Conservation (phyloP, 2,329 filamentous ascomycete species). For the Pseudocercospora vitis region DNA sequence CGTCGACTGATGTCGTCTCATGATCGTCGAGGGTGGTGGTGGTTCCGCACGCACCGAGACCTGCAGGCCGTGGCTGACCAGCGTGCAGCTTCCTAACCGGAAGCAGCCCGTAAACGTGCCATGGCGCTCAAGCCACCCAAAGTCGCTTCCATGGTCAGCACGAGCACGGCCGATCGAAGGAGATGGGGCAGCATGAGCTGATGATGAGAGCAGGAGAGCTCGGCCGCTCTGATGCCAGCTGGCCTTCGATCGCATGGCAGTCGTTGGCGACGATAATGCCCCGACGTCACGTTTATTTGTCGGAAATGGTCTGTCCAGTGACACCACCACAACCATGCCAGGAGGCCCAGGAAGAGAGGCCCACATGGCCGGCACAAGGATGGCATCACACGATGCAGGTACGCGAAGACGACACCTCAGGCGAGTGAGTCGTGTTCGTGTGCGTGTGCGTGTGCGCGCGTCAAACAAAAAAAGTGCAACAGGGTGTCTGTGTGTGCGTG, state of each 20-base stretch:
- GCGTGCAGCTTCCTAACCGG: conserved; percentile 4
- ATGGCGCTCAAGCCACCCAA: background rate
- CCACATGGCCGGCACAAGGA: conserved; percentile 18
- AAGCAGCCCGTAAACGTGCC: conserved; percentile 2
- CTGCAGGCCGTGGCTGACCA: conserved; percentile 6
- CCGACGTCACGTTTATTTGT: background rate
- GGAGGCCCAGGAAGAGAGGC: background rate
- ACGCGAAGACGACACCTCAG: conserved; percentile 9
- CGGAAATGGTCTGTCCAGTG: background rate
- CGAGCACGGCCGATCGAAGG: conserved; percentile 1
- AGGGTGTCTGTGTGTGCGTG: no score
- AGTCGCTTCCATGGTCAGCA: conserved; percentile 15
- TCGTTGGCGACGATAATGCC: background rate
- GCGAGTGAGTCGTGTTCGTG: background rate
- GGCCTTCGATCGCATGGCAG: background rate
- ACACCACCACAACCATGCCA: background rate
- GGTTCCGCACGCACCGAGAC: conserved; percentile 3
- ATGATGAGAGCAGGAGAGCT: background rate
- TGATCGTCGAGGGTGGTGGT: conserved; percentile 7
- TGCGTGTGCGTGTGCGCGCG: no score
- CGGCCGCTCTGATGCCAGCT: background rate
- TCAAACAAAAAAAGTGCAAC: no score
- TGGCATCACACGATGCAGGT: conserved; percentile 17
- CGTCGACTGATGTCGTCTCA: conserved; percentile 3
- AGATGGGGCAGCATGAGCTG: background rate